Conservation (phyloP, 257 asterid genomes). For the Fraxinus cuspidata region DNA sequence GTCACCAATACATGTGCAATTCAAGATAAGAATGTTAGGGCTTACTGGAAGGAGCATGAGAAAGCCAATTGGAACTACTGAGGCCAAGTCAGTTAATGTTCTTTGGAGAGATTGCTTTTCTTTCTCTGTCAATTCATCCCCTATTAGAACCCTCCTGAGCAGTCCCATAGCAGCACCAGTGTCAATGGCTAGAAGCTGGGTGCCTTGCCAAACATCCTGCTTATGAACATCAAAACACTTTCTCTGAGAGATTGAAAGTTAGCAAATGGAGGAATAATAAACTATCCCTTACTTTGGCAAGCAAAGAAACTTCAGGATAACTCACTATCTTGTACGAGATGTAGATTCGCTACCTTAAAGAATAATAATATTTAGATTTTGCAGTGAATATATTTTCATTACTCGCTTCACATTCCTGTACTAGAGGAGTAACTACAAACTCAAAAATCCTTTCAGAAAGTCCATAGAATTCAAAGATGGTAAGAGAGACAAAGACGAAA, state of each 20-base stretch:
- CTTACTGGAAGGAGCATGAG: slow-evolving; percentile 99
- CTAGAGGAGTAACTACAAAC: background rate
- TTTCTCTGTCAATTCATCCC: slow-evolving; percentile 88
- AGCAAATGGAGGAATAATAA: background rate
- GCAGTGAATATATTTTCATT: background rate
- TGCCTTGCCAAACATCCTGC: slow-evolving; percentile 98
- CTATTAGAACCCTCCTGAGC: slow-evolving; percentile 66
- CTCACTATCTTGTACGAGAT: background rate
- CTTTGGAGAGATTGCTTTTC: slow-evolving; percentile 92
- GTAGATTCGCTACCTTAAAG: background rate
- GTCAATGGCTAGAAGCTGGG: slow-evolving; percentile 97
- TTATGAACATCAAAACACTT: slow-evolving; percentile 7
- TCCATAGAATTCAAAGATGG: too few species aligned
- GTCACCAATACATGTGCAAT: background rate
- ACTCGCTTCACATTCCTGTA: background rate
- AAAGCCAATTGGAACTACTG: slow-evolving; percentile 89
- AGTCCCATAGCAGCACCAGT: slow-evolving; percentile 83
- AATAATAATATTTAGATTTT: background rate
- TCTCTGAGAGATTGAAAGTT: background rate
- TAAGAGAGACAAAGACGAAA: too few species aligned
- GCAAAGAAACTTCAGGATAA: slow-evolving; percentile 5
- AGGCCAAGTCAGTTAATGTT: slow-evolving; percentile 93
- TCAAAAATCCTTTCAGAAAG: background rate
- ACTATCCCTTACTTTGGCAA: slow-evolving; percentile 9
- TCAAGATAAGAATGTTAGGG: slow-evolving; percentile 15